phyloP scores from a whole-genome alignment of 352 stramenopile genomes.

The Phytophthora pisi region DNA sequence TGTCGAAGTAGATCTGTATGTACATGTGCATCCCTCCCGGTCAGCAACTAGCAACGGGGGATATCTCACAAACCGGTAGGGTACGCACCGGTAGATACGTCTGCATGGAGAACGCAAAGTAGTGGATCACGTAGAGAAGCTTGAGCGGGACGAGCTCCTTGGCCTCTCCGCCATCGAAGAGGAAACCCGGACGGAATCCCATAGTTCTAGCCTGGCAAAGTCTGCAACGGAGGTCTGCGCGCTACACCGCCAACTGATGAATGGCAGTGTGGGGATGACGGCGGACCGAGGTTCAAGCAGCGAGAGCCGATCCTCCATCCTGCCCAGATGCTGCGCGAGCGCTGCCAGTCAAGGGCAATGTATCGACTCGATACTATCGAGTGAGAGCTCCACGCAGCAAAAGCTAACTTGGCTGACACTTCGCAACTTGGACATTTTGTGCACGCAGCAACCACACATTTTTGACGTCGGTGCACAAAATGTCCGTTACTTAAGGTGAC shows the following conservation, averaged over 20 bases:
- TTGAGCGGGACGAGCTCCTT: conserved; percentile 72
- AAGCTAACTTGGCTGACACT: conserved; percentile 13
- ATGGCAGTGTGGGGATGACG: conserved; percentile 3
- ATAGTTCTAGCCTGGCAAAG: conserved; percentile 11
- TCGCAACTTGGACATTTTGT: conserved; percentile 27
- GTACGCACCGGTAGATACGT: conserved; percentile 61
- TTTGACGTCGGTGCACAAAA: conserved; percentile 7
- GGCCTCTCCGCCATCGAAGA: conserved; percentile 64
- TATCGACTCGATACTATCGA: not conserved
- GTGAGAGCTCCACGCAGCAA: conserved; percentile 23
- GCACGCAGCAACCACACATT: conserved; percentile 31
- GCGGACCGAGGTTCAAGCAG: conserved; percentile 14
- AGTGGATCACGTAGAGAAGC: conserved; percentile 70
- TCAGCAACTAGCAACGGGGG: not conserved
- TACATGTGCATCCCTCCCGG: too few relatives aligned
- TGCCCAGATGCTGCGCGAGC: conserved; percentile 3
- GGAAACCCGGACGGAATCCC: conserved; percentile 43
- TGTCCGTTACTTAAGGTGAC: conserved; percentile 24
- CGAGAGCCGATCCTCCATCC: conserved; percentile 1
- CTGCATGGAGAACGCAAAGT: conserved; percentile 70
- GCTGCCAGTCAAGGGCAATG: conserved; percentile 1
- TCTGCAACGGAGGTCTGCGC: conserved; percentile 10
- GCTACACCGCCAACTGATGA: conserved; percentile 20
- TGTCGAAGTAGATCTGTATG: conserved; percentile 67
- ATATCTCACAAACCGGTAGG: not conserved